These are phyloP conservation scores for Vigna mungo DNA, from an alignment of 306 rosid genomes.

Conservation along the genomic window DNA sequence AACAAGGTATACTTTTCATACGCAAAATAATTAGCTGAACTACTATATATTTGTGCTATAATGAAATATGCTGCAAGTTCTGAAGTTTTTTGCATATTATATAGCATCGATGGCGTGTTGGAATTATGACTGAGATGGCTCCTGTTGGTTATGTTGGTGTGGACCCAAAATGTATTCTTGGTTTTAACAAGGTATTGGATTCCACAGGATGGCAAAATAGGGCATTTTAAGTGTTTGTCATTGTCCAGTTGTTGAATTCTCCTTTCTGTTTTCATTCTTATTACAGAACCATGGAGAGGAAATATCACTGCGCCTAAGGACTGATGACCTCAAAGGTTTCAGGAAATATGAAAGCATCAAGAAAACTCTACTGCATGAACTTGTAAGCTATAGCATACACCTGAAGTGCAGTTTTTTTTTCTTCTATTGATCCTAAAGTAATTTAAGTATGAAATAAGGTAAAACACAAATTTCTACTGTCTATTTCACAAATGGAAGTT, in stretches of 20 bases:
- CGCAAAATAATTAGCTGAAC: background rate
- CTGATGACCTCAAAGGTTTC: slow-evolving; percentile 94
- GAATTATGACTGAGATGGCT: slow-evolving; percentile 98
- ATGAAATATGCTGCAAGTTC: slow-evolving; percentile 33
- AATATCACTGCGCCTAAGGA: slow-evolving; percentile 94
- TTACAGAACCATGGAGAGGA: slow-evolving; percentile 88
- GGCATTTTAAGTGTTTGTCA: background rate
- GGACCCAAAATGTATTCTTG: slow-evolving; percentile 91
- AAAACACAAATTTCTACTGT: slow-evolving; percentile 3
- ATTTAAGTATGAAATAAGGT: background rate
- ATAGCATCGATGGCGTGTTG: slow-evolving; percentile 92
- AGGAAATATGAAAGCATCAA: slow-evolving; percentile 86
- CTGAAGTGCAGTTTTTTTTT: background rate
- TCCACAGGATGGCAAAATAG: slow-evolving; percentile 16
- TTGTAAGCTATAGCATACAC: slow-evolving; percentile 62
- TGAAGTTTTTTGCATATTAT: slow-evolving; percentile 49
- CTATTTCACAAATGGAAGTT: slow-evolving; percentile 23
- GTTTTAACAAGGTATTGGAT: slow-evolving; percentile 80
- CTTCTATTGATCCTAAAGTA: background rate
- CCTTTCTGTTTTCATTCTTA: slow-evolving; percentile 32
- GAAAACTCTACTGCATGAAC: slow-evolving; percentile 96
- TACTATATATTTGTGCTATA: slow-evolving; percentile 33
- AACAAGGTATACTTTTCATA: slow-evolving; percentile 69
- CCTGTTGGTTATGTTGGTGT: slow-evolving; percentile 95
- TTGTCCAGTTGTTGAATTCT: slow-evolving; percentile 29